A percentile compares a stretch with the other conserved stretches of the same genome.
Evolutionary conservation across 163 green algal genomes (phyloP).

Genomic region (Smithsoniella earleae): DNA sequence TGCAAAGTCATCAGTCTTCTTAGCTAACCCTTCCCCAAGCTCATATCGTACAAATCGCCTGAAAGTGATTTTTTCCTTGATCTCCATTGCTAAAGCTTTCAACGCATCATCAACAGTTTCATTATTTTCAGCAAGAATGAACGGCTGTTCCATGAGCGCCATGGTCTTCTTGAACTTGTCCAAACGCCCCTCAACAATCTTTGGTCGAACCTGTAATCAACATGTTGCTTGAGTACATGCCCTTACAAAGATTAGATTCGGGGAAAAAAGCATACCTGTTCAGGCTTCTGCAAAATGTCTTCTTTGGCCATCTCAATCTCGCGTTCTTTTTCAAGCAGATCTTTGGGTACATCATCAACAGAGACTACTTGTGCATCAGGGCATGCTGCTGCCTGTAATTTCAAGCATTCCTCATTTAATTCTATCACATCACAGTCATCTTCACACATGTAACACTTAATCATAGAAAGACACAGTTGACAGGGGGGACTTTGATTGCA

Average conservation of each 20-base stretch:
- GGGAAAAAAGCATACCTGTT: conserved; percentile 45
- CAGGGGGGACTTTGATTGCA: no score
- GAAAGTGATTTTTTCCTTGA: conserved; percentile 65
- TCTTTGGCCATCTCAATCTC: conserved; percentile 84
- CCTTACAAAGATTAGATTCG: no score
- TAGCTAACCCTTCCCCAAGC: conserved; percentile 55
- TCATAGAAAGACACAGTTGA: no score
- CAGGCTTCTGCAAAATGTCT: conserved; percentile 79
- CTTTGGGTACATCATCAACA: conserved; percentile 57
- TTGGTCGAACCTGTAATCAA: conserved; percentile 38
- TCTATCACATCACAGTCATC: no score
- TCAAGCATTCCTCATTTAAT: no score
- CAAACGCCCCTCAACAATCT: conserved; percentile 88
- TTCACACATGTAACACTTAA: no score
- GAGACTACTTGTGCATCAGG: conserved; percentile 54
- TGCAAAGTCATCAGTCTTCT: conserved; percentile 53
- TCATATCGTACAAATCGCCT: conserved; percentile 53
- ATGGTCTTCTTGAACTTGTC: conserved; percentile 70
- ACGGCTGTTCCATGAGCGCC: conserved; percentile 69
- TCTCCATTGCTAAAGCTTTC: conserved; percentile 38
- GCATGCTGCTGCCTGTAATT: conserved; percentile 39
- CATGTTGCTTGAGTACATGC: no score
- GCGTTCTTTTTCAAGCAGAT: conserved; percentile 63
- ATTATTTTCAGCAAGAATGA: conserved; percentile 64
- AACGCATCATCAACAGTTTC: conserved; percentile 38